A percentile compares a stretch with the other conserved stretches of the same genome.
phyloP scores from a whole-genome alignment of 1,139 yeast genomes.

The Pichiaceae sp. region DNA sequence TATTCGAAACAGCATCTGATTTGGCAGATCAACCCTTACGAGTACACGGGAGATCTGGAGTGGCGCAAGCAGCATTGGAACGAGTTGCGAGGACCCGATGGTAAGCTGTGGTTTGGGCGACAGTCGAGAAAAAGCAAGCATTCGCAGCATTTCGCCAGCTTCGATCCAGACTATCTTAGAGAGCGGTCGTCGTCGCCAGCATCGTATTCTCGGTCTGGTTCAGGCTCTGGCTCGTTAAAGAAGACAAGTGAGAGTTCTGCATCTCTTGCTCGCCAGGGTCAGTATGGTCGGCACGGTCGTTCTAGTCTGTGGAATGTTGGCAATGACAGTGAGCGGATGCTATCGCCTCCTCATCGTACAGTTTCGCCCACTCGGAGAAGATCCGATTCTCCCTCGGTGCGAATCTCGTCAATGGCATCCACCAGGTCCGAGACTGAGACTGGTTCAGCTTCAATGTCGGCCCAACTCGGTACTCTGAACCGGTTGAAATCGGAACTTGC shows the following conservation, averaged over 20 bases:
- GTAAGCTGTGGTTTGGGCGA: slow-evolving; percentile 51
- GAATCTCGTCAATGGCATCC: not conserved
- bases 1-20: slow-evolving; percentile 24
- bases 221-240: not conserved
- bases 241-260: slow-evolving; percentile 16
- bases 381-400: not conserved
- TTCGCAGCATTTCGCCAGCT: not conserved
- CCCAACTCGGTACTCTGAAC: slow-evolving; percentile 4
- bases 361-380: too few species aligned
- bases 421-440: not conserved
- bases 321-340: not conserved
- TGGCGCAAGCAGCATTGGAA: slow-evolving; percentile 68
- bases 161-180: not conserved
- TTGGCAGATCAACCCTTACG: slow-evolving; percentile 68
- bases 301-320: not conserved
- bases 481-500: slow-evolving; percentile 7
- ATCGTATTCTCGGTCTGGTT: not conserved
- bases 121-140: not conserved
- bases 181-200: not conserved
- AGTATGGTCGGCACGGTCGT: slow-evolving; percentile 7
- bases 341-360: not conserved
- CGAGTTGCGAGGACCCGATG: slow-evolving; percentile 45
- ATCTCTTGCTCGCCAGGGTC: slow-evolving; percentile 18
- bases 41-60: slow-evolving; percentile 47
- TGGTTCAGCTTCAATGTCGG: not conserved